These are phyloP conservation scores for Monosporozyma aquatica DNA, from an alignment of 805 yeast genomes.

Conservation along the genomic window DNA sequence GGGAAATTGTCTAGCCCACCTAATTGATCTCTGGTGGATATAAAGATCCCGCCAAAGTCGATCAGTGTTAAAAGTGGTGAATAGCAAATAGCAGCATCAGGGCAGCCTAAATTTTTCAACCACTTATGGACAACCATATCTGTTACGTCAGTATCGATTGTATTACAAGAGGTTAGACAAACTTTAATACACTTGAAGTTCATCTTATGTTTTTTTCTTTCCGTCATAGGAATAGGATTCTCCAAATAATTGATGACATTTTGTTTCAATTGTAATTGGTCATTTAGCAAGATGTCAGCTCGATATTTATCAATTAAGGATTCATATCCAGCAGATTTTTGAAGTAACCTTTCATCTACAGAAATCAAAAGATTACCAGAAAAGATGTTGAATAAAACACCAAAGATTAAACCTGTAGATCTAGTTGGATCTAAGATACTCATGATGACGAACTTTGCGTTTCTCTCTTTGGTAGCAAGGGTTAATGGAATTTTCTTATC, in stretches of 20 bases:
- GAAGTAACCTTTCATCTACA: conserved; percentile 67
- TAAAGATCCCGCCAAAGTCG: conserved; percentile 94
- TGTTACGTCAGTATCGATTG: conserved; percentile 88
- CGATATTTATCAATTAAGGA: conserved; percentile 59
- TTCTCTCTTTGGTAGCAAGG: conserved; percentile 7
- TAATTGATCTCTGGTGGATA: conserved; percentile 86
- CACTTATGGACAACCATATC: conserved; percentile 84
- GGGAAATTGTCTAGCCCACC: conserved; percentile 28
- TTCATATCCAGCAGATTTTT: conserved; percentile 80
- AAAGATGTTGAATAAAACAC: conserved; percentile 71
- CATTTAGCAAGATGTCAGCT: conserved; percentile 71
- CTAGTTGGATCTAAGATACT: conserved; percentile 61
- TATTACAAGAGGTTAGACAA: conserved; percentile 81
- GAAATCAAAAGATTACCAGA: conserved; percentile 77
- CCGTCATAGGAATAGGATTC: conserved; percentile 75
- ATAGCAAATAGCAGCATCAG: conserved; percentile 60
- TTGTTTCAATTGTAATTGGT: conserved; percentile 78
- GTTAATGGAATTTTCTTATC: conserved; percentile 18
- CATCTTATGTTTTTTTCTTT: conserved; percentile 64
- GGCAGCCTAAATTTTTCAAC: conserved; percentile 84
- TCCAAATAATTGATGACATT: conserved; percentile 90
- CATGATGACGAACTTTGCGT: conserved; percentile 44
- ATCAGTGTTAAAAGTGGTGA: conserved; percentile 82
- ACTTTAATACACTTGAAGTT: conserved; percentile 75
- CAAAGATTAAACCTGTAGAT: conserved; percentile 79